phyloP scores from a whole-genome alignment of 2,329 filamentous ascomycete genomes.

The Graphilbum sp. region DNA sequence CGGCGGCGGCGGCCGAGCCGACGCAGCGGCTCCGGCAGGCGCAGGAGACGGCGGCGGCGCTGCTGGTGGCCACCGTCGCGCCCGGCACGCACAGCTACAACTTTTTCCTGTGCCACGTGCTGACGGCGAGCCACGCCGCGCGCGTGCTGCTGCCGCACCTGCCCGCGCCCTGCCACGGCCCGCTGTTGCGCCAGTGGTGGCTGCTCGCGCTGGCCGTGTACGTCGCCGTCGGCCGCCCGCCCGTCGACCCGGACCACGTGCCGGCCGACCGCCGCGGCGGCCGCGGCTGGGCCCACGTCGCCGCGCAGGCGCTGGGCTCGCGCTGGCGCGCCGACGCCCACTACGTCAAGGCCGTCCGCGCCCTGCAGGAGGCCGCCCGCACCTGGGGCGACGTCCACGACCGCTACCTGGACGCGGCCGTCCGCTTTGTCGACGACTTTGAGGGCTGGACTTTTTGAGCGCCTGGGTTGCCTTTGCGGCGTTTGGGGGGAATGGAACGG shows the following conservation, averaged over 20 bases:
- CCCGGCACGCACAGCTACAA: conserved; percentile 52
- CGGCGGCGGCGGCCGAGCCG: conserved; percentile 46
- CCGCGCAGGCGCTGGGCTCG: conserved; percentile 52
- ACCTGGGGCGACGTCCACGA: conserved; percentile 59
- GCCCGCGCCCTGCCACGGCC: conserved; percentile 54
- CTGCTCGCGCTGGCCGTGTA: conserved; percentile 66
- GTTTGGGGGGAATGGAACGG: neutral
- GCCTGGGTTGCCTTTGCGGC: too few species aligned
- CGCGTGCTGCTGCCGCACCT: conserved; percentile 70
- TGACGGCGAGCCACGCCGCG: conserved; percentile 78
- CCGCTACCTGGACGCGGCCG: conserved; percentile 49
- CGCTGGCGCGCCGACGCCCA: conserved; percentile 57
- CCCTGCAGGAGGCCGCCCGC: conserved; percentile 55
- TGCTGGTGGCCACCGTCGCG: conserved; percentile 45
- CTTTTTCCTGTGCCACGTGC: conserved; percentile 66
- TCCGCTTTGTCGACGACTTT: conserved; percentile 60
- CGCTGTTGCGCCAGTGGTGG: conserved; percentile 78
- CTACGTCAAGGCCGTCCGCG: conserved; percentile 70
- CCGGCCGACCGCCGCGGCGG: conserved; percentile 44
- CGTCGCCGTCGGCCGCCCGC: conserved; percentile 56
- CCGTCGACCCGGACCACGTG: conserved; percentile 50
- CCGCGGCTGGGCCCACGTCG: conserved; percentile 63
- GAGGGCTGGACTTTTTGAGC: conserved; percentile 37
- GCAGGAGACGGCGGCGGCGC: conserved; percentile 41
- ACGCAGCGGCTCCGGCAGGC: conserved; percentile 60